Conservation (phyloP, 1,284 basidiomycete species). For the Lignosus rhinocerotis region DNA sequence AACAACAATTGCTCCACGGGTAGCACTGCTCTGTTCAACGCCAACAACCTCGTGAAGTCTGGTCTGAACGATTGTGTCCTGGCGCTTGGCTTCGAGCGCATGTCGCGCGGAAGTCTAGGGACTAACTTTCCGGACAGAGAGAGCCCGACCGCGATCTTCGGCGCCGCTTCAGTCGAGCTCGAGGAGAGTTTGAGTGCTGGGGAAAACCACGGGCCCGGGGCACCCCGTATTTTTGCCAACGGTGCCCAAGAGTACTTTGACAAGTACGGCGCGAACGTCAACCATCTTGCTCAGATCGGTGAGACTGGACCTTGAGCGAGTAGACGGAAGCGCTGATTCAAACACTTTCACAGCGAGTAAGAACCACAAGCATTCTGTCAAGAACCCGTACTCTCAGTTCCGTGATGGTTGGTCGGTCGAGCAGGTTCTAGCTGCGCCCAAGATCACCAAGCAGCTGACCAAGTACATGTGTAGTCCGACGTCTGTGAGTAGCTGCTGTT, state of each 20-base stretch:
- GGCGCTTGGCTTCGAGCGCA: slow-evolving; percentile 86
- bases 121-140: slow-evolving; percentile 72
- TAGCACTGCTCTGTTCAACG: slow-evolving; percentile 72
- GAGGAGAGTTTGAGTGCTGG: slow-evolving; percentile 55
- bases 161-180: slow-evolving; percentile 47
- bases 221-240: slow-evolving; percentile 78
- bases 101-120: slow-evolving; percentile 77
- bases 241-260: slow-evolving; percentile 79
- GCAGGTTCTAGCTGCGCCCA: slow-evolving; percentile 64
- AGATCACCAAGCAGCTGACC: slow-evolving; percentile 75
- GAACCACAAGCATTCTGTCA: slow-evolving; percentile 81
- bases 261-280: slow-evolving; percentile 70
- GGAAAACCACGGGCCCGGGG: slow-evolving; percentile 66
- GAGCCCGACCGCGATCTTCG: slow-evolving; percentile 55
- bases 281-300: slow-evolving; percentile 80
- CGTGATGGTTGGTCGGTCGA: slow-evolving; percentile 73
- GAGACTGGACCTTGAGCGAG: slow-evolving; percentile 18
- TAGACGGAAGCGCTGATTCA: background rate
- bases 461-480: slow-evolving; percentile 91
- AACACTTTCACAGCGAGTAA: slow-evolving; percentile 60
- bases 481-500: slow-evolving; percentile 43
- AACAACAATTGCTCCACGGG: slow-evolving; percentile 87
- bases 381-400: slow-evolving; percentile 89
- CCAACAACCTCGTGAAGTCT: slow-evolving; percentile 66
- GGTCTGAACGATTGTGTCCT: slow-evolving; percentile 77